phyloP scores from a whole-genome alignment of 1,284 basidiomycete genomes.

The Pseudozyma tsukubaensis region DNA sequence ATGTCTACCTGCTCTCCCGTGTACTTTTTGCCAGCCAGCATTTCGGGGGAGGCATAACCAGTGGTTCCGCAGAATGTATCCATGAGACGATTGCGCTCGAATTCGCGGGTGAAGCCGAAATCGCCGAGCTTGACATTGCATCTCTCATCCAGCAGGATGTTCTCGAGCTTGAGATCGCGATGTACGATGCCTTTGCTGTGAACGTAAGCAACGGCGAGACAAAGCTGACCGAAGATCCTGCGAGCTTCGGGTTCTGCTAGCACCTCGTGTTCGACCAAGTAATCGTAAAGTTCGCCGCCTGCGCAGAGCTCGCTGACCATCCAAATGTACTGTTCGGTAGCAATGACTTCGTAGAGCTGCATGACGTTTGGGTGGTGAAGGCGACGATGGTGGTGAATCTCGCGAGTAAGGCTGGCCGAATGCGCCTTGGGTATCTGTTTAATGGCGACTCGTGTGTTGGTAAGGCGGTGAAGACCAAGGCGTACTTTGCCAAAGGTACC shows the following conservation, averaged over 20 bases:
- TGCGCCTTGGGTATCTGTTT: constrained; percentile 96
- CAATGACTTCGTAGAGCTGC: constrained; percentile 96
- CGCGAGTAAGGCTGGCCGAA: constrained; percentile 81
- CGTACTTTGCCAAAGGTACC: constrained; percentile 91
- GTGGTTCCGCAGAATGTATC: constrained; percentile 98
- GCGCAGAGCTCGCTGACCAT: constrained; percentile 96
- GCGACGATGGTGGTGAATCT: constrained; percentile 97
- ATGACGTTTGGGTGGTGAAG: constrained; percentile 94
- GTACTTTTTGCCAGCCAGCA: constrained; percentile 89
- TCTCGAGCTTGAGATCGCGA: constrained; percentile 73
- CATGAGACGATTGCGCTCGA: constrained; percentile 83
- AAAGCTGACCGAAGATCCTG: constrained; percentile 70
- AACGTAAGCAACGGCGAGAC: constrained; percentile 70
- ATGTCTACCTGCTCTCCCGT: constrained; percentile 95
- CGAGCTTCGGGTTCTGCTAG: constrained; percentile 67
- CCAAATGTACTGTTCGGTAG: constrained; percentile 94
- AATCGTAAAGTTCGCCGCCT: constrained; percentile 77
- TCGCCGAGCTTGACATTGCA: constrained; percentile 78
- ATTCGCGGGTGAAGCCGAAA: constrained; percentile 96
- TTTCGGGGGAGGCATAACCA: constrained; percentile 93
- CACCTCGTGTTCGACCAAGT: constrained; percentile 69
- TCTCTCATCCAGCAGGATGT: constrained; percentile 70
- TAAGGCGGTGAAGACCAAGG: constrained; percentile 89
- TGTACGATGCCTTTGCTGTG: constrained; percentile 70
- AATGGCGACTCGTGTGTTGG: constrained; percentile 78